phyloP scores from a whole-genome alignment of 345 rosid species.

The Cardamine resedifolia region DNA sequence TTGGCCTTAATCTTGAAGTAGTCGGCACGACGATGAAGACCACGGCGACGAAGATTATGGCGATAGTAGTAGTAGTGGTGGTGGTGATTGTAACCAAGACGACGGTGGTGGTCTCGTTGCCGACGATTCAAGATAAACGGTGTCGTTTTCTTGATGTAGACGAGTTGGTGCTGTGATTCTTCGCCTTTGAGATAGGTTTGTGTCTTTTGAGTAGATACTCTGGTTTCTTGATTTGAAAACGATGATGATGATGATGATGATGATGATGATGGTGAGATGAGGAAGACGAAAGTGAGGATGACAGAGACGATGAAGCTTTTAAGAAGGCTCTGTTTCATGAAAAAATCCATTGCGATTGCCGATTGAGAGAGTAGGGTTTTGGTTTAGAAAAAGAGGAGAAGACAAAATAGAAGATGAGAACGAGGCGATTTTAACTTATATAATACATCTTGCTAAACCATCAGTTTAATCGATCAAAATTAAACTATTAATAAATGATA shows the following conservation, averaged over 20 bases:
- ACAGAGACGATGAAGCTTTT: slow-evolving; percentile 31
- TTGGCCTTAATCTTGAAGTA: slow-evolving; percentile 35
- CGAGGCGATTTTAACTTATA: background rate
- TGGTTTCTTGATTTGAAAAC: slow-evolving; percentile 24
- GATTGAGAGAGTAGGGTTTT: too few species aligned
- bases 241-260: too few species aligned
- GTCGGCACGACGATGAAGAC: slow-evolving; percentile 21
- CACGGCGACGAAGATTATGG: slow-evolving; percentile 25
- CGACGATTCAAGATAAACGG: slow-evolving; percentile 28
- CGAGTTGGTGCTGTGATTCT: slow-evolving; percentile 21
- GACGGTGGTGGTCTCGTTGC: slow-evolving; percentile 8
- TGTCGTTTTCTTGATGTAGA: slow-evolving; percentile 35
- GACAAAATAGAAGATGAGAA: background rate
- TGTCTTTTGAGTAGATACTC: slow-evolving; percentile 16
- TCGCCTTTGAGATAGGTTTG: background rate
- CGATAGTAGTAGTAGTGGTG: slow-evolving; percentile 18
- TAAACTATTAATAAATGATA: too few species aligned
- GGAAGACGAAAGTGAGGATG: slow-evolving; percentile 30
- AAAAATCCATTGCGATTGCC: slow-evolving; percentile 18
- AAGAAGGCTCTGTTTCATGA: slow-evolving; percentile 19
- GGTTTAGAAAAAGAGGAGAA: background rate
- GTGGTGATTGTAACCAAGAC: slow-evolving; percentile 17
- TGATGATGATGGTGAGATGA: slow-evolving; percentile 33
- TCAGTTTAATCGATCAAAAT: background rate
- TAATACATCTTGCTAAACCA: background rate